A percentile compares a stretch with the other conserved stretches of the same genome.
These are phyloP conservation scores for Pythium phragmiticola DNA, from an alignment of 352 stramenopile species.

Conservation along the genomic window DNA sequence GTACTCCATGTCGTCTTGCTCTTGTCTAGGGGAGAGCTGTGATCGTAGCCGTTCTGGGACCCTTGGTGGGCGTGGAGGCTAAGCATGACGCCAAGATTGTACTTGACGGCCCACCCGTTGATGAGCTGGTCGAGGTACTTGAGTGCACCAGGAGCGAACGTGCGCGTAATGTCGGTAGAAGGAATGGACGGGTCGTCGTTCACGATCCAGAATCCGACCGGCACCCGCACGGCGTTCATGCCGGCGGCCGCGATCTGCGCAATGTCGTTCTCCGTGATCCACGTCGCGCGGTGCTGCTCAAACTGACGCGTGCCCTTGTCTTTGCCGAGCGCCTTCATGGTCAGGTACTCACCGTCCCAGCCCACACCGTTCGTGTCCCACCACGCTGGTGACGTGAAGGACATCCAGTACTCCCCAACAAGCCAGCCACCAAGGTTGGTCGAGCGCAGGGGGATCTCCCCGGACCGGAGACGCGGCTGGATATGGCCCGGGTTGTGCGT, in stretches of 20 bases:
- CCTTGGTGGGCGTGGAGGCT: constrained; percentile 54
- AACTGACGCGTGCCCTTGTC: constrained; percentile 37
- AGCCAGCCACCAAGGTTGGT: constrained; percentile 58
- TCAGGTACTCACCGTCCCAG: constrained; percentile 20
- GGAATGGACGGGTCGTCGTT: constrained; percentile 15
- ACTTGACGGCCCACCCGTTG: constrained; percentile 44
- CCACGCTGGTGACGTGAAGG: too few species aligned
- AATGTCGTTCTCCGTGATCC: constrained; percentile 57
- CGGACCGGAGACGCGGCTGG: constrained; percentile 19
- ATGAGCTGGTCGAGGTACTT: constrained; percentile 56
- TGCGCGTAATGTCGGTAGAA: background rate
- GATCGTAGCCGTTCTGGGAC: constrained; percentile 61
- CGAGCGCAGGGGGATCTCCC: constrained; percentile 3
- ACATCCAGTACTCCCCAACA: constrained; percentile 47
- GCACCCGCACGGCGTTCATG: constrained; percentile 34
- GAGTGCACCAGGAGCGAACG: constrained; percentile 29
- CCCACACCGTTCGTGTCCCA: constrained; percentile 28
- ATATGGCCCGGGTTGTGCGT: constrained; percentile 8
- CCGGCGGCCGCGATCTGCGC: constrained; percentile 31
- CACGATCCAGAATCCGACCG: constrained; percentile 62
- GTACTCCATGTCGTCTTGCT: background rate
- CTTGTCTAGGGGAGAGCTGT: constrained; percentile 31
- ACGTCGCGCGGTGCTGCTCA: constrained; percentile 52
- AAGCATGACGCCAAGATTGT: constrained; percentile 57
- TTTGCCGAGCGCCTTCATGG: constrained; percentile 22